These are phyloP conservation scores for Pulveroboletus sp. DNA, from an alignment of 768 basidiomycete genomes.

Conservation along the genomic window DNA sequence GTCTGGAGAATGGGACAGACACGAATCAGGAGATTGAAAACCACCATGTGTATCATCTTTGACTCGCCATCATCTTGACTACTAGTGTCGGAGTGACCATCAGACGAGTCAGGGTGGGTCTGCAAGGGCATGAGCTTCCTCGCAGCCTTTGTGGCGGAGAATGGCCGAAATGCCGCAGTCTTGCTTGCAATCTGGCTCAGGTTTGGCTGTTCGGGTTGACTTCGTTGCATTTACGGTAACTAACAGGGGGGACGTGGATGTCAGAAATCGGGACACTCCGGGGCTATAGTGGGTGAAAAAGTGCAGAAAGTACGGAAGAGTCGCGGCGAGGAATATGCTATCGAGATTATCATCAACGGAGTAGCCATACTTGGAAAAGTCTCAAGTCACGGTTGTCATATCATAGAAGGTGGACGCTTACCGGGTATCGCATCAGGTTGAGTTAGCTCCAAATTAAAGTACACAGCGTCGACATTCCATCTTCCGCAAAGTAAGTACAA, in stretches of 20 bases:
- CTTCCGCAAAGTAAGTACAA: neutral
- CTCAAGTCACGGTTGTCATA: no score
- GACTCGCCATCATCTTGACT: slow-evolving; percentile 12
- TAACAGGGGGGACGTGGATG: slow-evolving; percentile 9
- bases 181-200: neutral
- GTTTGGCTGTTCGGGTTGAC: neutral
- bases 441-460: no score
- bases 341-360: neutral
- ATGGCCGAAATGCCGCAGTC: neutral
- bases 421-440: no score
- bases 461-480: no score
- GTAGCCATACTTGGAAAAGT: no score
- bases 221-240: slow-evolving; percentile 10
- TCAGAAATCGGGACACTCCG: no score
- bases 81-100: neutral
- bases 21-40: neutral
- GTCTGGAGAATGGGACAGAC: slow-evolving; percentile 6
- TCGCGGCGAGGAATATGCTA: neutral
- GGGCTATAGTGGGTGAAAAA: neutral
- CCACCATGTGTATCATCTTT: neutral
- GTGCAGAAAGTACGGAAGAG: neutral
- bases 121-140: slow-evolving; percentile 7
- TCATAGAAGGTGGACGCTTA: no score
- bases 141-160: slow-evolving; percentile 10
- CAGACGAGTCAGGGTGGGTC: slow-evolving; percentile 8